A percentile compares a stretch with the other conserved stretches of the same genome.
phyloP scores from a whole-genome alignment of 805 yeast genomes.

The Candida anglica region DNA sequence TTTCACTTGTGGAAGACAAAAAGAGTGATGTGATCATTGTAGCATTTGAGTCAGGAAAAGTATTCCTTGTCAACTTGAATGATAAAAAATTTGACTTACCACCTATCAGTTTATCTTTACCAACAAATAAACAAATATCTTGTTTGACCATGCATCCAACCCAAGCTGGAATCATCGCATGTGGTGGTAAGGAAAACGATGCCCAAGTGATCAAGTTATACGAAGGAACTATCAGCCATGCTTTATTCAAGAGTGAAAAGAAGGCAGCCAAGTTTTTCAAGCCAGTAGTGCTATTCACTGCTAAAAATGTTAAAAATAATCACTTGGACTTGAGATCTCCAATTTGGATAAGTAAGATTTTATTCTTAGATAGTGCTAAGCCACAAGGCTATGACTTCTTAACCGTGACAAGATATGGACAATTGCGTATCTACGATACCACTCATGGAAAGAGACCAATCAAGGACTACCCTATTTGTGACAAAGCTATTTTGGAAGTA shows the following conservation, averaged over 20 bases:
- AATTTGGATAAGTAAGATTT: constrained; percentile 65
- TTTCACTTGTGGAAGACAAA: constrained; percentile 25
- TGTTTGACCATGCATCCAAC: constrained; percentile 47
- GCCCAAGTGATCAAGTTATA: constrained; percentile 45
- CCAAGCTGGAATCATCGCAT: constrained; percentile 56
- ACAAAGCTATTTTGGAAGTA: constrained; percentile 49
- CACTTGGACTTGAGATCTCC: constrained; percentile 78
- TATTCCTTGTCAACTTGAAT: constrained; percentile 36
- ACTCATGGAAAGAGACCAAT: constrained; percentile 65
- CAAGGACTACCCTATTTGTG: constrained; percentile 49
- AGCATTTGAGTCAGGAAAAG: constrained; percentile 44
- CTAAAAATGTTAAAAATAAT: constrained; percentile 80
- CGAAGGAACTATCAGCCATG: constrained; percentile 14
- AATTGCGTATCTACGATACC: constrained; percentile 71
- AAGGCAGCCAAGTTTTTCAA: constrained; percentile 17
- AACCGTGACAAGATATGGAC: constrained; percentile 72
- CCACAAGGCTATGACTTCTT: constrained; percentile 46
- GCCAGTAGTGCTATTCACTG: constrained; percentile 50
- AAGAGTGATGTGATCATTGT: constrained; percentile 31
- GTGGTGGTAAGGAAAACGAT: constrained; percentile 85
- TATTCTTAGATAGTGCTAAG: constrained; percentile 35
- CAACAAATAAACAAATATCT: constrained; percentile 42
- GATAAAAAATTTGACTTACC: constrained; percentile 20
- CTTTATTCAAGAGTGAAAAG: constrained; percentile 13
- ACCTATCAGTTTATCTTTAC: constrained; percentile 29